Conservation (phyloP, 805 yeast genomes). For the Yarrowia sp. region DNA sequence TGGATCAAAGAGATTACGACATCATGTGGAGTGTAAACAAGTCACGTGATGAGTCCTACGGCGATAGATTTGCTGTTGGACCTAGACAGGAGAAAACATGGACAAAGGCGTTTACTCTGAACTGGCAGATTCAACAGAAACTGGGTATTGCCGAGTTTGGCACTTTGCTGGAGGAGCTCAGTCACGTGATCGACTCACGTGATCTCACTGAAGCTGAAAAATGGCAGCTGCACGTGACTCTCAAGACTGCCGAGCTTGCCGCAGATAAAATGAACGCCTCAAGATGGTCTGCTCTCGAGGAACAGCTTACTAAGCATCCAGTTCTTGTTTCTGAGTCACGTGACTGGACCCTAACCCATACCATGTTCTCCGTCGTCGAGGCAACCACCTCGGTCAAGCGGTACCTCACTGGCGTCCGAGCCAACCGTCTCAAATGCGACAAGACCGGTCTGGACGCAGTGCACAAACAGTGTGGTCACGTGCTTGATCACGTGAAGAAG, state of each 20-base stretch:
- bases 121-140: conserved; percentile 34
- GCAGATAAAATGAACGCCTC: not conserved
- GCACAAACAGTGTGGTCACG: not conserved
- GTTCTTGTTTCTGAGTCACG: not conserved
- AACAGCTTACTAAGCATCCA: not conserved
- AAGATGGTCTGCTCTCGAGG: conserved; percentile 28
- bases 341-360: conserved; percentile 36
- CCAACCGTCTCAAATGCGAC: conserved; percentile 28
- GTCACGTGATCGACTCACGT: not conserved
- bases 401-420: conserved; percentile 28
- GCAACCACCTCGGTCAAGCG: conserved; percentile 31
- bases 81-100: conserved; percentile 36
- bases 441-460: conserved; percentile 18
- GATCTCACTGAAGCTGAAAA: not conserved
- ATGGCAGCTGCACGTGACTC: not conserved
- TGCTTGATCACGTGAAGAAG: conserved; percentile 20
- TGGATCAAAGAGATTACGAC: conserved; percentile 57
- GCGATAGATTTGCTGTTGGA: conserved; percentile 34
- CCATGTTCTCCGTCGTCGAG: conserved; percentile 35
- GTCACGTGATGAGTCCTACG: conserved; percentile 36
- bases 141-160: conserved; percentile 26
- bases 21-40: conserved; percentile 54
- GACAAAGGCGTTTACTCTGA: conserved; percentile 42
- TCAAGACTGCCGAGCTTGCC: not conserved
- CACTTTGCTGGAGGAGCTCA: not conserved